A percentile compares a stretch with the other conserved stretches of the same genome.
Conservation (phyloP, 257 asterid species). For the Solanum verrucosum region DNA sequence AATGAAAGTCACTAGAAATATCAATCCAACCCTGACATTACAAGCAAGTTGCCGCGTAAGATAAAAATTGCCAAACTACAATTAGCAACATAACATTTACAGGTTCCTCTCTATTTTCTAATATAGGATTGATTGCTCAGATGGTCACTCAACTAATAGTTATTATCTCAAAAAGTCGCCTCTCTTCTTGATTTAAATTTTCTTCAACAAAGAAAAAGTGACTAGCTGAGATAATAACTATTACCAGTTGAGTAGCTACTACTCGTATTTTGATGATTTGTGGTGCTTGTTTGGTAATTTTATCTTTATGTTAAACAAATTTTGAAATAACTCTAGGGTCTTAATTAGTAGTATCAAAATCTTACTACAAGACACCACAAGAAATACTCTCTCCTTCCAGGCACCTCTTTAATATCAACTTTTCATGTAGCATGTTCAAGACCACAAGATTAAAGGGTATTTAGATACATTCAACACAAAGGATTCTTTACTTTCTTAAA, state of each 20-base stretch:
- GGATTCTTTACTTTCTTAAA: background rate
- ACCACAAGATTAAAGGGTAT: too few species aligned
- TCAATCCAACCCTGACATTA: background rate
- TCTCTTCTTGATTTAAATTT: too few species aligned
- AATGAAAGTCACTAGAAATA: background rate
- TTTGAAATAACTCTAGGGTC: background rate
- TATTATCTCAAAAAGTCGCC: background rate
- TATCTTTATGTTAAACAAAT: background rate
- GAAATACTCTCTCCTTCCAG: background rate
- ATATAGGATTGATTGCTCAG: background rate
- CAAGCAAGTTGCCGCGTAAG: background rate
- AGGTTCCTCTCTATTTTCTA: background rate
- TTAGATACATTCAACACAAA: background rate
- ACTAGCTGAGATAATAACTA: background rate
- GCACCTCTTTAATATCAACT: background rate
- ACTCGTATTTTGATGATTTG: background rate
- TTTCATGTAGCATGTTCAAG: background rate
- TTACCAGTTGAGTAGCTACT: background rate
- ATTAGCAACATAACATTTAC: background rate
- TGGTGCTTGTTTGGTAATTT: background rate
- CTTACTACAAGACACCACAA: background rate
- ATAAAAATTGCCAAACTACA: background rate
- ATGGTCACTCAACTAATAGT: background rate
- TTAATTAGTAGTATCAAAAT: background rate
- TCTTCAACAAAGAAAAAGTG: background rate